Evolutionary conservation across 106 monocot genomes (phyloP).

Genomic region (Agapanthus africanus): DNA sequence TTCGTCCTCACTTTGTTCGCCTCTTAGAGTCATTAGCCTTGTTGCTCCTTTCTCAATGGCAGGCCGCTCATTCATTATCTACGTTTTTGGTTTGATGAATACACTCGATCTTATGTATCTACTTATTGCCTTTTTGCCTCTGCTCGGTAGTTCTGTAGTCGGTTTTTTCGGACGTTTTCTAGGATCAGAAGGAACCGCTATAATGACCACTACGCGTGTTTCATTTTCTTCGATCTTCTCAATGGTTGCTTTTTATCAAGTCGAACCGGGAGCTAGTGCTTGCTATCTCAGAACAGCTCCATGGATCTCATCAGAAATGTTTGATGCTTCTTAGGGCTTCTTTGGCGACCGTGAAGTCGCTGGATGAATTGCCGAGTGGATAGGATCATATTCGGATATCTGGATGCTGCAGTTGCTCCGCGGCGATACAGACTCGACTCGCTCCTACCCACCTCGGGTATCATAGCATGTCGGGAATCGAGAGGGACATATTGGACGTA

Average conservation of each 20-base stretch:
- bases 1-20: neutral
- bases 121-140: too few species aligned
- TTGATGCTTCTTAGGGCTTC: slow-evolving; percentile 8
- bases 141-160: too few species aligned
- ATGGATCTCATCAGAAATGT: slow-evolving; percentile 16
- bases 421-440: slow-evolving; percentile 21
- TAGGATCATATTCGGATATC: slow-evolving; percentile 16
- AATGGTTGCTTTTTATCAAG: slow-evolving; percentile 34
- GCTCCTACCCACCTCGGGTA: slow-evolving; percentile 18
- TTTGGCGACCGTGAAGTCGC: slow-evolving; percentile 9
- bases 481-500: slow-evolving; percentile 11
- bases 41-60: neutral
- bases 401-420: slow-evolving; percentile 18
- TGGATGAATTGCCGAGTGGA: slow-evolving; percentile 21
- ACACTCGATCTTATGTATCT: too few species aligned
- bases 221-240: slow-evolving; percentile 33
- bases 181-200: slow-evolving; percentile 24
- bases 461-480: slow-evolving; percentile 23
- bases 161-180: slow-evolving; percentile 18
- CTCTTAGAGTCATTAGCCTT: neutral
- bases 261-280: slow-evolving; percentile 16
- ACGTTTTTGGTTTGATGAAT: too few species aligned
- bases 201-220: slow-evolving; percentile 21
- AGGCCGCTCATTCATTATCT: neutral
- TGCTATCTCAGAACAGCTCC: slow-evolving; percentile 21